Evolutionary conservation across 1,139 yeast genomes (phyloP), one percentile per base, ranked within the genome.

Genomic region (Kodamaea fungicola): DNA sequence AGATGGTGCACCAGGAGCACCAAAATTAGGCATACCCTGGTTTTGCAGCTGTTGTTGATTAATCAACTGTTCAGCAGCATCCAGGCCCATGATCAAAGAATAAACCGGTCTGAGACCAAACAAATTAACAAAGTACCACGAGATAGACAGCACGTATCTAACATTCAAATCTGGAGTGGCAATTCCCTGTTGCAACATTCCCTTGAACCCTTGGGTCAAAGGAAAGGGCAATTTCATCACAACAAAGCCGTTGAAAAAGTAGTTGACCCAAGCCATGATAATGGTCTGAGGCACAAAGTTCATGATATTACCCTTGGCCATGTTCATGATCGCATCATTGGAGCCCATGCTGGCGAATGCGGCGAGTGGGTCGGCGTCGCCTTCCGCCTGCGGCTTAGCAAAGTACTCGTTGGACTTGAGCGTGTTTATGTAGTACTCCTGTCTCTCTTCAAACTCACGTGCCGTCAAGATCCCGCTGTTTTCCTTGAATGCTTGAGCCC

Each of bases 261-360:
- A 87, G 57, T 88, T 88, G 47, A 90, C 92, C 96, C 97, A 92
- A 49, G 90, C 90, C 97, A 92, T 90, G 50, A 90, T 83, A 33
- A 89, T 59, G 0, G 97, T 88, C 62, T 92, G 97, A 1, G 97
- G 97, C 12, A 89, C 77, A 56, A 83, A 87, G 60, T 80, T 86
- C 58, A 90, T 80, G 50, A 88, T 67, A 53, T 88, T 90, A 4
- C 83, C 82, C 56, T 87, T 87, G 40, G 90, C 78, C 83, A 87
- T 83, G 38, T 72, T 74, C 75, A 83, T 74, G 69, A 89, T 64
- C n/a, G 82, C 79, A 38, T 89, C 96, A 49, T 83, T 75, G 21
- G 80, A 71, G 33, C 72, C 69, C 1, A 95, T 83, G 51, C 88
- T 96, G 1, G 78, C 63, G 41, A 88, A 68, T 26, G 88, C 86